Conservation (phyloP, 306 rosid genomes). For the Dicorynia guianensis region DNA sequence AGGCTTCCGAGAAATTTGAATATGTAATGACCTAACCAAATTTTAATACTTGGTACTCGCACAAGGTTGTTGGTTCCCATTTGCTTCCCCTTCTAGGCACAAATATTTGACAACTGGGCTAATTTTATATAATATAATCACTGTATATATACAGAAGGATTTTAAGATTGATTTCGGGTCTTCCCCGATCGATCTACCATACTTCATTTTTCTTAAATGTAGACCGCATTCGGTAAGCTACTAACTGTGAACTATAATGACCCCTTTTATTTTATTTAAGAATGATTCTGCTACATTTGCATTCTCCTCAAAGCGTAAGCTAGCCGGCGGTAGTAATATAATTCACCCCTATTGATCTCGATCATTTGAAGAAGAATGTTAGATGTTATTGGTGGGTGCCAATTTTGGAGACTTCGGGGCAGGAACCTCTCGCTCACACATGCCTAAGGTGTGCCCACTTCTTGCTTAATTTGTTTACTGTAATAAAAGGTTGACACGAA, state of each 20-base stretch:
- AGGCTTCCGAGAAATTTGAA: constrained; percentile 4
- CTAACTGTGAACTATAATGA: constrained; percentile 44
- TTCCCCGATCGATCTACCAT: constrained; percentile 34
- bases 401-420: not conserved
- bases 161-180: not conserved
- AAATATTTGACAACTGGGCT: too few relatives aligned
- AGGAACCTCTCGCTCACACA: not conserved
- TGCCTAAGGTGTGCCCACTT: not conserved
- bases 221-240: constrained; percentile 45
- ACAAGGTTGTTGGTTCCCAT: not conserved
- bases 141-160: not conserved
- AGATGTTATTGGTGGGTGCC: not conserved
- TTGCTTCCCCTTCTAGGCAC: too few relatives aligned
- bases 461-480: not conserved
- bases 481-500: not conserved
- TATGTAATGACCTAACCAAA: constrained; percentile 27
- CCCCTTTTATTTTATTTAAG: constrained; percentile 22
- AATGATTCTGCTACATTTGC: not conserved
- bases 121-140: not conserved
- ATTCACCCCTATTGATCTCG: not conserved
- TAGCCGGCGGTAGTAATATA: not conserved
- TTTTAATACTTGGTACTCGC: not conserved
- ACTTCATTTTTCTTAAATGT: constrained; percentile 43
- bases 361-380: not conserved
- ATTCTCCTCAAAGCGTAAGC: not conserved